Base-by-base conservation (phyloP, 176 grass and related monocot genomes). In the Zizania latifolia region DNA sequence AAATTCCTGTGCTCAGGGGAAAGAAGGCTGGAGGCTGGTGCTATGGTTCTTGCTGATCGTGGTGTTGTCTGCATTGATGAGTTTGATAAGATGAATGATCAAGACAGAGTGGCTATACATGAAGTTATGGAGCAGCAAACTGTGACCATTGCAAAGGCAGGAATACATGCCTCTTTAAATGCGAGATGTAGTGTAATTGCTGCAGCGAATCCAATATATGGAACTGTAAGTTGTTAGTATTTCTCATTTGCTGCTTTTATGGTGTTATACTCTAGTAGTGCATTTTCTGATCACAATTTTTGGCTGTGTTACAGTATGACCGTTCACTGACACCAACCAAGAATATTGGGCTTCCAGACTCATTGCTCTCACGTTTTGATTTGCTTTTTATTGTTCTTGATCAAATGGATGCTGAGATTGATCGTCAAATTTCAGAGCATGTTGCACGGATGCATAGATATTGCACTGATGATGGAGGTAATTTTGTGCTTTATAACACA, bases 31-130 rank as follows among this genome's bases (percentile, higher is more conserved):
- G 95, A 99, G 57, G 95, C 91, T 89, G 95, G 95, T 78, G 95
- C 95, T 62, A 99, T 99, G 95, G 95, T 99, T 81, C 94, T 98
- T 86, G 95, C 95, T 69, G 89, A 99, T 84, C 81, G 95, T 65
- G 91, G 91, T 57, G 89, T 99, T 77, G 91, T 99, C 22, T 94
- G 95, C 57, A 99, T 99, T 69, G 95, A 99, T 65, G 95, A 99
- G 77, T 99, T 99, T 79, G 91, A 99, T 88, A 99, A 99, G 70
- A 99, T 94, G 95, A 99, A 99, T 57, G 95, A 94, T 90, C 91
- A 88, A 78, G 95, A 99, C 22, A 84, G 95, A 69, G 95, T 99
- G 65, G 82, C 95, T 71, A 99, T 99, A 79, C 95, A 99, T 61
- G 95, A 99, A 85, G 95, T 99, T 71, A 99, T 99, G 95, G 95